Base-by-base conservation (phyloP, 257 asterid genomes). In the Nicotiana knightiana region DNA sequence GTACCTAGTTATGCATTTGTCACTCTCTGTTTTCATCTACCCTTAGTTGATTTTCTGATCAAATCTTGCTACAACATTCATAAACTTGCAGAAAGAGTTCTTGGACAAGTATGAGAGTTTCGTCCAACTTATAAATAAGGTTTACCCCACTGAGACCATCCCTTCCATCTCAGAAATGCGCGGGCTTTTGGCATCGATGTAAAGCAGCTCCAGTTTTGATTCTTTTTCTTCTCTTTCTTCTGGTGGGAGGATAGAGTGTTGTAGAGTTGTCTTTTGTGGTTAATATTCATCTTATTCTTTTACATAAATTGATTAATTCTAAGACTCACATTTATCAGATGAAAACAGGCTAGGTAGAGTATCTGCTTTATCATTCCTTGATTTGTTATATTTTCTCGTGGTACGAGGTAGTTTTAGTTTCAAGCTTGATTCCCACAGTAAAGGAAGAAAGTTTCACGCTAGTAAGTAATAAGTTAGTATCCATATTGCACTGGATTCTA, bases 71-170 rank as follows among this genome's bases (percentile, higher is more conserved):
- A 65, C 46, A 13, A 67, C 75, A 33, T 67, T 67, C 75, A 67
- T 73, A 48, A 24, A 62, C 67, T 79, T 84, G 87, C 98, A 94
- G 99, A 88, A 88, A 81, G 99, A 96, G 87, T 96, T 96, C 81
- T 92, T 96, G 26, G 97, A 92, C 88, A 96, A 96, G 90, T 96
- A 96, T 21, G 93, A 87, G 43, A 91, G 95, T 63, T 96, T 96
- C 87, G 93, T 91, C 28, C 97, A 92, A 77, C 92, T 96, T 66
- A 97, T 94, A 68, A 86, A 88, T 15, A 96, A 90, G 87, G 84
- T 94, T 83, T 96, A 96, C 90, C 97, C 98, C 15, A 80, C 91
- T 5, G 98, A 96, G 90, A 91, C 82, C 83, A 89, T 94, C 78
- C 99, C 98, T 67, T 83, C 92, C 4, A 97, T 90, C 81, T 28